Evolutionary conservation across 2,329 filamentous ascomycete species (phyloP).

Genomic region (Capronia coronata): DNA sequence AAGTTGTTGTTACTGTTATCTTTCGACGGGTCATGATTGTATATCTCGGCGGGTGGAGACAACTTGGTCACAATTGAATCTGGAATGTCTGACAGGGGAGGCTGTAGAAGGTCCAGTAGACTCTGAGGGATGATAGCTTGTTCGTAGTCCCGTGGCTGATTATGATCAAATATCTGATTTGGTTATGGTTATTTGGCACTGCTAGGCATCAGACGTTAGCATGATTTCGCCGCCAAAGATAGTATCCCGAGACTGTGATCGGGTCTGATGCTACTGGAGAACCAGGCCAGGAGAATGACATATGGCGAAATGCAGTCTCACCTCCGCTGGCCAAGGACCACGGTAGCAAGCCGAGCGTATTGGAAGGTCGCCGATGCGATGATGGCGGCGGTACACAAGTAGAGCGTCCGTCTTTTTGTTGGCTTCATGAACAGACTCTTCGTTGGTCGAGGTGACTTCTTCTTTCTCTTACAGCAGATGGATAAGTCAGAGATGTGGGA

Average conservation of each 20-base stretch:
- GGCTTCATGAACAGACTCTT: not conserved
- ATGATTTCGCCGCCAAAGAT: no score
- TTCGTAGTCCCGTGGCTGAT: no score
- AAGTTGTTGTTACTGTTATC: not conserved
- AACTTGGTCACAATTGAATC: not conserved
- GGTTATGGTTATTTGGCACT: no score
- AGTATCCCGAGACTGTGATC: not conserved
- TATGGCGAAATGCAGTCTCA: not conserved
- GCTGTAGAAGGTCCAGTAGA: no score
- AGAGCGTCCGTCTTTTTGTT: not conserved
- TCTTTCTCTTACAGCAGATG: not conserved
- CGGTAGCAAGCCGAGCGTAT: slow-evolving; percentile 7
- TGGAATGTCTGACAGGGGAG: not conserved
- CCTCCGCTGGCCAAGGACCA: not conserved
- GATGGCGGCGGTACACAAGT: slow-evolving; percentile 13
- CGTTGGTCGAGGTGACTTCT: not conserved
- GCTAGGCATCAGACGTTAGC: no score
- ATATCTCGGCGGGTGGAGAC: not conserved
- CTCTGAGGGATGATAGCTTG: no score
- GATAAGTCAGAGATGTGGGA: not conserved
- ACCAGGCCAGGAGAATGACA: not conserved
- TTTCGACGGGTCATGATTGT: slow-evolving; percentile 17
- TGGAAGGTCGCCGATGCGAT: slow-evolving; percentile 13
- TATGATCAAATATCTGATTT: no score
- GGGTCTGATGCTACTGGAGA: not conserved